Evolutionary conservation across 2,329 filamentous ascomycete species (phyloP).

Genomic region (Zymoseptoria passerinii): DNA sequence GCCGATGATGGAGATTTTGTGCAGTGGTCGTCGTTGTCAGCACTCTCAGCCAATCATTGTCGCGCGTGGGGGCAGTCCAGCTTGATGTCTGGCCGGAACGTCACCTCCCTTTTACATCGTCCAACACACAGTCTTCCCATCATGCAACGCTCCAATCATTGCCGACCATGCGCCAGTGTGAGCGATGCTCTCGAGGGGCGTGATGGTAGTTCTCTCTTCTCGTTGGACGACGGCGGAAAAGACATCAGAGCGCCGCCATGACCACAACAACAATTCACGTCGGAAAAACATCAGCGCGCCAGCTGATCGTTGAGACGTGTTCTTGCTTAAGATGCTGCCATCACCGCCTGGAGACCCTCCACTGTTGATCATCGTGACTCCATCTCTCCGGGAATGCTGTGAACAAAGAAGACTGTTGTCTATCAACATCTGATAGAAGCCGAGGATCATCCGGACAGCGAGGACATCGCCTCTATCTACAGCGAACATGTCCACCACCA

Average conservation of each 20-base stretch:
- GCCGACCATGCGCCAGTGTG: background rate
- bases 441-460: background rate
- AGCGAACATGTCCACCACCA: background rate
- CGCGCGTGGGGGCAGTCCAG: background rate
- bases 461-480: background rate
- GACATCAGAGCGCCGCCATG: background rate
- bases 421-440: background rate
- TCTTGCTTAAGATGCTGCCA: background rate
- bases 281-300: background rate
- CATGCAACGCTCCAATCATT: background rate
- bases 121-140: background rate
- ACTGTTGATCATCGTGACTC: background rate
- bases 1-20: background rate
- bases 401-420: background rate
- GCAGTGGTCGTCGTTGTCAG: background rate
- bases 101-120: background rate
- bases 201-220: background rate
- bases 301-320: background rate
- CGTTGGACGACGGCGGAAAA: background rate
- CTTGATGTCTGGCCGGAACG: background rate
- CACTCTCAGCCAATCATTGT: background rate
- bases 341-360: background rate
- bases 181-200: background rate
- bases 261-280: background rate
- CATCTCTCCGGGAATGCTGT: background rate